These are phyloP conservation scores for Chlorophyllum brunneum DNA, from an alignment of 768 basidiomycete genomes.

Conservation along the genomic window DNA sequence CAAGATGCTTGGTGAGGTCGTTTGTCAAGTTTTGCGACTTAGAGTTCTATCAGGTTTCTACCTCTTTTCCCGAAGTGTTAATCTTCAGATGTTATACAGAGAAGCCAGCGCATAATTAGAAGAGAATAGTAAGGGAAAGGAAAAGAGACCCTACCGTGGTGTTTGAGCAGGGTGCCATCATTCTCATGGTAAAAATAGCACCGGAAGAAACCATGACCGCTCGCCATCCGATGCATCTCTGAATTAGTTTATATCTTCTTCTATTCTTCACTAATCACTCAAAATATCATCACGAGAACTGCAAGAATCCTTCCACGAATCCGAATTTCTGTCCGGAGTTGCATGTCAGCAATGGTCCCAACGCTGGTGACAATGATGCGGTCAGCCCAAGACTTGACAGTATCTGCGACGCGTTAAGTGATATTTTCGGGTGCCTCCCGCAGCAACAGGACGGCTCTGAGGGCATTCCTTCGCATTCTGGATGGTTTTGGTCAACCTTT, in stretches of 20 bases:
- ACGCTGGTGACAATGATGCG: background rate
- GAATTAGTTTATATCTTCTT: background rate
- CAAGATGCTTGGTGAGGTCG: no score
- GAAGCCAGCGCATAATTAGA: no score
- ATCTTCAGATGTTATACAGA: no score
- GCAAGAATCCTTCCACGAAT: conserved; percentile 1
- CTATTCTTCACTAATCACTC: background rate
- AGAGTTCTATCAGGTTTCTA: no score
- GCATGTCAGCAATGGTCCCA: background rate
- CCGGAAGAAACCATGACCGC: conserved; percentile 6
- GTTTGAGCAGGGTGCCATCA: no score
- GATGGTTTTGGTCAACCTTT: conserved; percentile 18
- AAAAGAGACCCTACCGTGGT: no score
- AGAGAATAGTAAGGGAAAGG: no score
- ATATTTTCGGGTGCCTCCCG: background rate
- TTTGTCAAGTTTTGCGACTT: no score
- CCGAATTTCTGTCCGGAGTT: background rate
- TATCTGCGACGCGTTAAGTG: background rate
- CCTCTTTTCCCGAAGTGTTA: no score
- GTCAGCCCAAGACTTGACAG: background rate
- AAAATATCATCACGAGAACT: conserved; percentile 6
- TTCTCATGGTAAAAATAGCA: conserved; percentile 8
- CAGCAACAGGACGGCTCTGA: background rate
- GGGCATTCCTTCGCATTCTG: background rate
- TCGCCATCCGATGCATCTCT: background rate